Conservation (phyloP, 352 stramenopile species). For the Phytophthora sansomeana region DNA sequence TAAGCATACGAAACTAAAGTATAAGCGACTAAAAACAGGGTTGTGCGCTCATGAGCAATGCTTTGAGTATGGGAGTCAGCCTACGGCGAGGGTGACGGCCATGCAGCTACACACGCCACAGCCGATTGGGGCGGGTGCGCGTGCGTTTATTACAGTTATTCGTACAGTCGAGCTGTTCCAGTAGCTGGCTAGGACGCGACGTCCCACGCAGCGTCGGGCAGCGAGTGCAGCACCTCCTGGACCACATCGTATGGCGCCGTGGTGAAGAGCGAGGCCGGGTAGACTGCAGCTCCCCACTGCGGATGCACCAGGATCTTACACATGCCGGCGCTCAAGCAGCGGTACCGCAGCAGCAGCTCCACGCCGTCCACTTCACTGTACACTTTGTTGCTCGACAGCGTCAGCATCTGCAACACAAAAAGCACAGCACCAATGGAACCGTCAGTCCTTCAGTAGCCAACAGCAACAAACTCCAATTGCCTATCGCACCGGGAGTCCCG, state of each 20-base stretch:
- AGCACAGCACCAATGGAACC: background rate
- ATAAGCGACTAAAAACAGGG: background rate
- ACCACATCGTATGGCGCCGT: constrained; percentile 91
- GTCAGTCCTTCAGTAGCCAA: constrained; percentile 1
- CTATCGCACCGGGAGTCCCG: constrained; percentile 87
- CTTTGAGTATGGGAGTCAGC: constrained; percentile 1
- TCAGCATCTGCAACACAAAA: constrained; percentile 82
- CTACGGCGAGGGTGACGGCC: constrained; percentile 4
- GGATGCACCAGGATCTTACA: constrained; percentile 98
- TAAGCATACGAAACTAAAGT: too few species aligned
- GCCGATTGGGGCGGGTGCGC: constrained; percentile 1
- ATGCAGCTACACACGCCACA: constrained; percentile 1
- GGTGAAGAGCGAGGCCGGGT: constrained; percentile 97
- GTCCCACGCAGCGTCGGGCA: constrained; percentile 46
- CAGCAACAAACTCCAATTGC: background rate
- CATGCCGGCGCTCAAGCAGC: constrained; percentile 90
- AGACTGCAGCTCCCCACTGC: constrained; percentile 94
- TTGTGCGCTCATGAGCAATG: background rate
- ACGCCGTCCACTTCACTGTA: constrained; percentile 97
- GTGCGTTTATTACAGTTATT: constrained; percentile 14
- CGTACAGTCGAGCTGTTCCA: constrained; percentile 3
- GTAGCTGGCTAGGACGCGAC: constrained; percentile 1
- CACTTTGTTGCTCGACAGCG: constrained; percentile 92
- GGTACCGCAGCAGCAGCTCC: constrained; percentile 88
- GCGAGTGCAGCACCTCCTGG: constrained; percentile 51